A percentile compares a stretch with the other conserved stretches of the same genome.
phyloP scores from a whole-genome alignment of 257 asterid genomes.

The Anisodus acutangulus region DNA sequence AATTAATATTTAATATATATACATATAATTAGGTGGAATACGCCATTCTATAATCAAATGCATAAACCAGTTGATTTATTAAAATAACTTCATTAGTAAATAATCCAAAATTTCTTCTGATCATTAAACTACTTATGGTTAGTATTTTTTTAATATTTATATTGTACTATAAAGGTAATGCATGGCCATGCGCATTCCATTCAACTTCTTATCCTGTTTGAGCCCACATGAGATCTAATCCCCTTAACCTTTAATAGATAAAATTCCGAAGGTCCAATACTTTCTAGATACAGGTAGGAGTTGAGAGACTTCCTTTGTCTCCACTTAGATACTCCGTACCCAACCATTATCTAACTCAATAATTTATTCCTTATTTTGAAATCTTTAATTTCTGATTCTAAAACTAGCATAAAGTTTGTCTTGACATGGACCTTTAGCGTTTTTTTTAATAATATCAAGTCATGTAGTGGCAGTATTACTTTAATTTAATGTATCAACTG shows the following conservation, averaged over 20 bases:
- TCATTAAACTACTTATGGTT: constrained; percentile 15
- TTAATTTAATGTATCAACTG: background rate
- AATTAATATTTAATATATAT: background rate
- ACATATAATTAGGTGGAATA: background rate
- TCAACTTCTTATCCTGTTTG: constrained; percentile 43
- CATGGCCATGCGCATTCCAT: constrained; percentile 23
- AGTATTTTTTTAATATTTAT: background rate
- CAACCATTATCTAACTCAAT: constrained; percentile 41
- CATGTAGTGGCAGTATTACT: background rate
- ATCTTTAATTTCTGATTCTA: constrained; percentile 16
- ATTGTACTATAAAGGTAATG: background rate
- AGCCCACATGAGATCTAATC: constrained; percentile 51
- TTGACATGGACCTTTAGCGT: background rate
- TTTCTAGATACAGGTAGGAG: background rate
- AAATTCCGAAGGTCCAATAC: constrained; percentile 35
- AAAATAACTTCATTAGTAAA: background rate
- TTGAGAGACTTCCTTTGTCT: constrained; percentile 35
- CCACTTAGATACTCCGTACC: constrained; percentile 42
- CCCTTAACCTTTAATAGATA: constrained; percentile 34
- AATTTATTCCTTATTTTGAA: constrained; percentile 32
- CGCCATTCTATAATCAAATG: background rate
- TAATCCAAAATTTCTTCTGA: background rate
- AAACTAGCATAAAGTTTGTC: constrained; percentile 11
- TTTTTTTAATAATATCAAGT: background rate
- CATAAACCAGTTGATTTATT: background rate